Base-by-base conservation (phyloP, 176 grass and related monocot species). In the Avena atlantica region DNA sequence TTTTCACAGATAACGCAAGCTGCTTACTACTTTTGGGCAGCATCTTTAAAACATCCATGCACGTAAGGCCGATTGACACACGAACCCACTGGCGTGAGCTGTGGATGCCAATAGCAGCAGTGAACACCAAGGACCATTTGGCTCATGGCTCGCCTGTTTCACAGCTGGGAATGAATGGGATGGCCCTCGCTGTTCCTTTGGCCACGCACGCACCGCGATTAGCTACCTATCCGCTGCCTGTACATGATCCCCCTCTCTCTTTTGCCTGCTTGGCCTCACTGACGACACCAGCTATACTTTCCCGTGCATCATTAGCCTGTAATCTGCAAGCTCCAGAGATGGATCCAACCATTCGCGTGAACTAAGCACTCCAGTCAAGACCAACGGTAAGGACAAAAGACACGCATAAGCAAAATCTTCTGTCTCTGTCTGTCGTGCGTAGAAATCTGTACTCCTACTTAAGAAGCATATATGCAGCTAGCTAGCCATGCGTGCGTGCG, bases 81-180 rank as follows among this genome's bases (percentile, higher is more conserved):
- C 50, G 13, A 52, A 52, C 13, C 11, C 37, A 29, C 27, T 71
- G 17, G 40, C 2, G 68, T n/a, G 34, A 71, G 68, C 68, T 72
- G 69, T 72, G 37, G 69, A 72, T 72, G 69, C 37, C 27, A 25
- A 1, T 25, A 16, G 49, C 6, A 40, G n/a, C n/a, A 29, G 23
- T 76, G 49, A 53, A 17, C 24, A 53, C 4, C 48, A 76, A 53
- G 73, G 73, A 19, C 48, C 6, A 29, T 40, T 16, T 40, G 37
- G 37, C 37, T 27, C 24, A 29, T 29, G 27, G 27, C 27, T 29
- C 1, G 7, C 24, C 14, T 29, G 49, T 76, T 47, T 17, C 15
- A 76, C 73, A 76, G 73, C 48, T 76, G 24, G 47, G 37, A 71
- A 44, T 76, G 37, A 71, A 44, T 76, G 21, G 44, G 23, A 53